phyloP scores from a whole-genome alignment of 768 basidiomycete genomes.

The Termitomyces heimii region DNA sequence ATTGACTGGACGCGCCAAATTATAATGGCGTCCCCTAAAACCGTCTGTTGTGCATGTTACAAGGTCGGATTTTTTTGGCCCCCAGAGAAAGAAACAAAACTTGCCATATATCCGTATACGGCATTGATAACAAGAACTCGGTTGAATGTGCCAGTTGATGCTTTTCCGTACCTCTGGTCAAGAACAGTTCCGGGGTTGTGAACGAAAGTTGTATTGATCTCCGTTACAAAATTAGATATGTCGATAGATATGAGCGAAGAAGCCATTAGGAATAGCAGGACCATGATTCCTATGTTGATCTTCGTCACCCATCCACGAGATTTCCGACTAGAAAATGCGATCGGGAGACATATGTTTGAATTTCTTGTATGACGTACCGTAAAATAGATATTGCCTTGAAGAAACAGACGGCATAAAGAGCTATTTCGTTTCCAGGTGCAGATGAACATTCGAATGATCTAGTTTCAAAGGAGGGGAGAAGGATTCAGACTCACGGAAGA shows the following conservation, averaged over 20 bases:
- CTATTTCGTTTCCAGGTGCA: too few species aligned
- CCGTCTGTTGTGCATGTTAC: background rate
- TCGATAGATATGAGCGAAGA: slow-evolving; percentile 1
- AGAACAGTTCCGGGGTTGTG: background rate
- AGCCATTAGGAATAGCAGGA: slow-evolving; percentile 4
- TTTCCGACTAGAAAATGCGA: background rate
- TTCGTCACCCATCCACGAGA: background rate
- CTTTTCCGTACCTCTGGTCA: background rate
- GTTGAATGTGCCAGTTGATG: background rate
- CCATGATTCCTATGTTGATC: slow-evolving; percentile 5
- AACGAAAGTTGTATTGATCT: slow-evolving; percentile 3
- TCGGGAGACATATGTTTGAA: background rate
- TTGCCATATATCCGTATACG: slow-evolving; percentile 4
- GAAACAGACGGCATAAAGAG: background rate
- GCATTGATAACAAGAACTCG: slow-evolving; percentile 5
- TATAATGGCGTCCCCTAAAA: slow-evolving; percentile 8
- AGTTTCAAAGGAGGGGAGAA: too few species aligned
- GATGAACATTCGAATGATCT: background rate
- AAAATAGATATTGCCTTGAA: slow-evolving; percentile 3
- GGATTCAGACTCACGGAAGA: slow-evolving; percentile 3
- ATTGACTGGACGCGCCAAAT: slow-evolving; percentile 5
- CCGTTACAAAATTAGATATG: slow-evolving; percentile 2
- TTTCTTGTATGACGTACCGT: background rate
- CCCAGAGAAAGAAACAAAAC: background rate
- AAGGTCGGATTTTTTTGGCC: background rate